phyloP scores from a whole-genome alignment of 2,329 filamentous ascomycete genomes.

The Exophiala mesophila region DNA sequence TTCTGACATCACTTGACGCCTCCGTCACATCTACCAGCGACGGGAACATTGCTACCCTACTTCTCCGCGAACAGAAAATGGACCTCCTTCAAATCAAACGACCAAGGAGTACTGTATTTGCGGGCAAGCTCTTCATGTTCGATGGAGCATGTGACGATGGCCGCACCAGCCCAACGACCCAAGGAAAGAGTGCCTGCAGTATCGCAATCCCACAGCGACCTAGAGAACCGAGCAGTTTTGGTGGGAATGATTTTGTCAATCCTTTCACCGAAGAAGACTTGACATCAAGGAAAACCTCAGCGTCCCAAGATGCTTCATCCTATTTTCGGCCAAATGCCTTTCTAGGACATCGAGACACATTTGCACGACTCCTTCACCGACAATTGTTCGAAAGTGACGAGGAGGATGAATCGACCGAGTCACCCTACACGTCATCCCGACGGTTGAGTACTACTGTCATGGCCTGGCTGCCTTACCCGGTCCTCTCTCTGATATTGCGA shows the following conservation, averaged over 20 bases:
- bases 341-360: constrained; percentile 24
- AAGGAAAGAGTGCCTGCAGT: not conserved
- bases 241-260: not conserved
- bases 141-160: not conserved
- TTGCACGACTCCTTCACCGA: constrained; percentile 18
- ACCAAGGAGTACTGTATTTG: too few relatives aligned
- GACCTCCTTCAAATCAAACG: too few relatives aligned
- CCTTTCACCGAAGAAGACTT: not conserved
- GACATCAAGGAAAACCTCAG: not conserved
- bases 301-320: constrained; percentile 11
- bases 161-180: not conserved
- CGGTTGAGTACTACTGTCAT: constrained; percentile 2
- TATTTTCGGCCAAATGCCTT: constrained; percentile 20
- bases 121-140: not conserved
- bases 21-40: too few relatives aligned
- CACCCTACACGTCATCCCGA: not conserved
- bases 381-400: not conserved
- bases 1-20: too few relatives aligned
- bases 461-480: constrained; percentile 8
- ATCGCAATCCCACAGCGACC: not conserved
- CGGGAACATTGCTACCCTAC: too few relatives aligned
- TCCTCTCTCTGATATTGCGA: constrained; percentile 13
- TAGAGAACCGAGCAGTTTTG: not conserved
- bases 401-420: not conserved
- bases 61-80: too few relatives aligned